Percentiles rank a stretch among this genome's conserved stretches.
These are phyloP conservation scores for Mycena rebaudengoi DNA, from an alignment of 768 basidiomycete species.

Conservation along the genomic window DNA sequence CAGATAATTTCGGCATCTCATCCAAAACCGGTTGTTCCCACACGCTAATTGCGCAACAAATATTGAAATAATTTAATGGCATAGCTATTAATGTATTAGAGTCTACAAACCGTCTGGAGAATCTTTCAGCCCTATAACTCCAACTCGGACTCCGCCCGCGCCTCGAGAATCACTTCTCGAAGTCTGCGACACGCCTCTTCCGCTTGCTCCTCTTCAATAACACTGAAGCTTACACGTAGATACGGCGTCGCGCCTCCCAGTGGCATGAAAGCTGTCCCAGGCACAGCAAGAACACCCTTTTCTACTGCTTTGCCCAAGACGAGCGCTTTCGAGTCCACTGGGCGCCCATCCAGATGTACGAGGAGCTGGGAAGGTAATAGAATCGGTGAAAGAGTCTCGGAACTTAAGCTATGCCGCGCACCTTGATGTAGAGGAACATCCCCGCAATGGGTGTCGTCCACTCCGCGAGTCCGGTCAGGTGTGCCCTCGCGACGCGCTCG, in stretches of 20 bases:
- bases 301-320: neutral
- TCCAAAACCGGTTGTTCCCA: too few species aligned
- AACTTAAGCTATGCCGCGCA: conserved; percentile 21
- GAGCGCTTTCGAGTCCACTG: neutral
- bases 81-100: too few species aligned
- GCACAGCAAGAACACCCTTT: conserved; percentile 24
- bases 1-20: too few species aligned
- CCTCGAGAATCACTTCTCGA: conserved; percentile 21
- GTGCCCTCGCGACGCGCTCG: conserved; percentile 63
- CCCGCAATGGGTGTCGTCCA: conserved; percentile 65
- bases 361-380: neutral
- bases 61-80: too few species aligned
- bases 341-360: neutral
- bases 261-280: conserved; percentile 27
- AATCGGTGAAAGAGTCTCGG: neutral
- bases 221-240: conserved; percentile 26
- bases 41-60: too few species aligned
- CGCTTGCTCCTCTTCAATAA: conserved; percentile 16
- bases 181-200: conserved; percentile 27
- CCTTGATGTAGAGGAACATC: conserved; percentile 76
- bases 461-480: conserved; percentile 68
- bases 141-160: conserved; percentile 7
- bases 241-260: conserved; percentile 12
- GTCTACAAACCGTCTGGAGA: too few species aligned
- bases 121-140: too few species aligned